Evolutionary conservation across 2,329 filamentous ascomycete genomes (phyloP), one percentile per base, ranked within the genome.

Genomic region (Neofusicoccum sp.): DNA sequence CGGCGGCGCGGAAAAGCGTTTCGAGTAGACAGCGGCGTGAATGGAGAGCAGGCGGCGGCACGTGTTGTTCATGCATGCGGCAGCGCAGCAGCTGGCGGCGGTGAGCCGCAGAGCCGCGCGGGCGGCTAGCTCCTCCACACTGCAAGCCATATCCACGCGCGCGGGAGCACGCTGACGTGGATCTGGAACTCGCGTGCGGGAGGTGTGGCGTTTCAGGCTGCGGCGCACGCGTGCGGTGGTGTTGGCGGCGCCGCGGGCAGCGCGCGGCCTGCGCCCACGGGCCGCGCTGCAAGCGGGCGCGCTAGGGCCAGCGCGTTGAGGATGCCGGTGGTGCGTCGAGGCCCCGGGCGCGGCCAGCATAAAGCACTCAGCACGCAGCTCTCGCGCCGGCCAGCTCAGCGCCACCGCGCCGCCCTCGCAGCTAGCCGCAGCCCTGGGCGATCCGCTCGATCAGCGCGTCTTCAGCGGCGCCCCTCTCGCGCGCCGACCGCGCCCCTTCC

Each of bases 151-250:
- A 56, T 14, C 51, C 51, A 56, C 36, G 38, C 36, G 31, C 51
- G 38, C 51, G 51, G 51, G 57, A 49, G 45, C 45, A 59, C 57
- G 57, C 57, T 59, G 57, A 59, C 57, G 57, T 59, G 57, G 57
- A 59, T 59, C 45, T 59, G 57, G 57, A 59, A 59, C 57, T 59
- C 43, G 57, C 57, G 44, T 48, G 57, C 49, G 57, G 51, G 33
- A 41, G 20, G 44, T 59, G 57, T 59, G 57, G 57, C 57, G 34
- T 40, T 38, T 30, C 34, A 28, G 49, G 20, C n/a, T 38, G 24
- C 49, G 33, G 51, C 28, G 38, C 28, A 43, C 38, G 38, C 51
- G 24, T 38, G 28, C 38, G 36, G 51, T 56, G 51, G 51, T 56
- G 36, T 56, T 56, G 51, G 49, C 33, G 16, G 9, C 16, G 11